These are phyloP conservation scores for Uncinocarpus reesii DNA, from an alignment of 2,329 filamentous ascomycete genomes.

Conservation along the genomic window DNA sequence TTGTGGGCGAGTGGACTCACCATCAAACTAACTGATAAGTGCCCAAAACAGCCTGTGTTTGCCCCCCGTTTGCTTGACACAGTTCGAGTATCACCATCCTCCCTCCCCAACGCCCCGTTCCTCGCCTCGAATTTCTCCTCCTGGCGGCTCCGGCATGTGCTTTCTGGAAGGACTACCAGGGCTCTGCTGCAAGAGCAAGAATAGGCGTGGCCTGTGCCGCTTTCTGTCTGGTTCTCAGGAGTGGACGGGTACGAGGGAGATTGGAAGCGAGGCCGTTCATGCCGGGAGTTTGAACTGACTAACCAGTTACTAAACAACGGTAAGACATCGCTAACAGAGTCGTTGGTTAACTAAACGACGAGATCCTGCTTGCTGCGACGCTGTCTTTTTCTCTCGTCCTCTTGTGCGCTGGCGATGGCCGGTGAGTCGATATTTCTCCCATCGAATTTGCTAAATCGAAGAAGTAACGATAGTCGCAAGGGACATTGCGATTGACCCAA, in stretches of 20 bases:
- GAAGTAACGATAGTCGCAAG: no score
- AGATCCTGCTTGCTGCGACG: not conserved
- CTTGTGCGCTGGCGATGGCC: no score
- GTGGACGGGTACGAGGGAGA: not conserved
- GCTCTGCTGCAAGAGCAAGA: not conserved
- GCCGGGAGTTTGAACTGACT: not conserved
- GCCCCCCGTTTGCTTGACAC: not conserved
- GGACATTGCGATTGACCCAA: no score
- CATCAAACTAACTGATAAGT: constrained; percentile 1
- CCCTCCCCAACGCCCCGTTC: not conserved
- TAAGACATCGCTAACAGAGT: no score
- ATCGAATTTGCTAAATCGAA: no score
- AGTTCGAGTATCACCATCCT: constrained; percentile 1
- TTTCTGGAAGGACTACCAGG: not conserved
- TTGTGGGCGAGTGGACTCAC: no score
- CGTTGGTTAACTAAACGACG: not conserved
- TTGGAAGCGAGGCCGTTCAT: not conserved
- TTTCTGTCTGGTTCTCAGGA: not conserved
- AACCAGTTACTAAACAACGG: not conserved
- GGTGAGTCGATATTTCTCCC: no score
- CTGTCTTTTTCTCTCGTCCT: no score
- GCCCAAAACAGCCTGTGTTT: constrained; percentile 8
- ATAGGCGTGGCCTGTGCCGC: not conserved
- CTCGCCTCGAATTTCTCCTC: not conserved
- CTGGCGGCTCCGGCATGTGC: not conserved